Percentiles rank a stretch among this genome's conserved stretches.
Conservation (phyloP, 768 basidiomycete genomes). For the Naganishia vishniacii region DNA sequence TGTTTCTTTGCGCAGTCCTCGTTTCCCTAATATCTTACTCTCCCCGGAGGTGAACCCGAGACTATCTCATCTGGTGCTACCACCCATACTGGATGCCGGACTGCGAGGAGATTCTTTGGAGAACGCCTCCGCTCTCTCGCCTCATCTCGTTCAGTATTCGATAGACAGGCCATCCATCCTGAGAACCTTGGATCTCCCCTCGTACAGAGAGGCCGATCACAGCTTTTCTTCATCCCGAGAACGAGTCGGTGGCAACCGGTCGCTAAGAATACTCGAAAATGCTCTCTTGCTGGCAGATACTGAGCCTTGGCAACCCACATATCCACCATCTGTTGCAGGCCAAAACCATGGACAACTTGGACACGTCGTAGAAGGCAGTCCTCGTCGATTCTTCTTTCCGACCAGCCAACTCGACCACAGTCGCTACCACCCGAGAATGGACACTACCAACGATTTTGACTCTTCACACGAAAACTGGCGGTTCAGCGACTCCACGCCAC, state of each 20-base stretch:
- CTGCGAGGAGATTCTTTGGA: neutral
- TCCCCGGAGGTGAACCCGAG: neutral
- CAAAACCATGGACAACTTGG: too few relatives aligned
- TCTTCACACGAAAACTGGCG: too few relatives aligned
- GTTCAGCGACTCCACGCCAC: too few relatives aligned
- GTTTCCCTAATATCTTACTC: neutral
- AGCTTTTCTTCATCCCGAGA: neutral
- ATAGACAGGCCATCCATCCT: neutral
- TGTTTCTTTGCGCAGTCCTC: neutral
- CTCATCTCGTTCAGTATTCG: constrained; percentile 2
- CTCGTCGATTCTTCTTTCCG: too few relatives aligned
- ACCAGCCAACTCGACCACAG: too few relatives aligned
- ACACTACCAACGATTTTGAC: too few relatives aligned
- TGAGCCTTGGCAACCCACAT: neutral
- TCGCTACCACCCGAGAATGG: too few relatives aligned
- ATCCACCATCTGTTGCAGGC: too few relatives aligned
- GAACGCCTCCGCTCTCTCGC: neutral
- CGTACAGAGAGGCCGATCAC: neutral
- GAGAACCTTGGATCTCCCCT: neutral
- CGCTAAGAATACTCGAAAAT: neutral
- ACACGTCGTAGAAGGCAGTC: too few relatives aligned
- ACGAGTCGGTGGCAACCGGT: neutral
- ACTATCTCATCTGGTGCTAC: constrained; percentile 1
- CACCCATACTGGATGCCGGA: neutral
- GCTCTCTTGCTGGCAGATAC: neutral